Evolutionary conservation across 2,329 filamentous ascomycete genomes (phyloP), one percentile per base, ranked within the genome.

Genomic region (Delphinella strobiligena): DNA sequence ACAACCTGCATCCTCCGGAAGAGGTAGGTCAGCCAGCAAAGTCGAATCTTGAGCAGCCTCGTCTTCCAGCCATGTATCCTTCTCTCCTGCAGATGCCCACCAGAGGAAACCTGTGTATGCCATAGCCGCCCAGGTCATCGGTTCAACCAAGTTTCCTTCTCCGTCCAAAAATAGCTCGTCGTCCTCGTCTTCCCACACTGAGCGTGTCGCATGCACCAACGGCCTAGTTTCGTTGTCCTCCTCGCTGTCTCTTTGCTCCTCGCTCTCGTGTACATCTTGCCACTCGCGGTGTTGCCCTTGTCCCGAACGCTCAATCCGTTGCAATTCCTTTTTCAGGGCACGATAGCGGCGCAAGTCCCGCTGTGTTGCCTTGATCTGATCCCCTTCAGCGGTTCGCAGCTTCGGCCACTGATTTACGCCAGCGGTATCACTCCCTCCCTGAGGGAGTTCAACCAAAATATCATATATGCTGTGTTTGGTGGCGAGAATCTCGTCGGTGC

Each of bases 391-490:
- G 11, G 66, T 72, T 52, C 85, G 78, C 16, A 95, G 74, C 3
- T 73, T 76, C 0, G 89, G 89, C 79, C 87, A 95, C 19, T 46
- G 45, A 38, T 18, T 52, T 36, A 18, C 37, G 3, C 74, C 62
- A 10, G 41, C 10, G 10, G 27, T 17, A 1, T 27, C 18, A 11
- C n/a, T 14, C 50, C 80, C 67, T 4, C 71, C 59, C 1, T 77
- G 71, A 1, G 87, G 85, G 54, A 96, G 73, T 39, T 84, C 85
- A 44, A 96, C 80, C 30, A 95, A 72, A 51, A 95, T 71, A 56
- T 98, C 91, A 69, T 87, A 96, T 2, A 98, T 73, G 2, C 82
- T 74, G 37, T 79, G 75, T 63, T 96, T 96, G 60, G 85, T 82
- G 34, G 77, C 78, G 11, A 98, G 71, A 43, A 98, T 91, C 54